Conservation (phyloP, 306 rosid species). For the Sicyos edulis region DNA sequence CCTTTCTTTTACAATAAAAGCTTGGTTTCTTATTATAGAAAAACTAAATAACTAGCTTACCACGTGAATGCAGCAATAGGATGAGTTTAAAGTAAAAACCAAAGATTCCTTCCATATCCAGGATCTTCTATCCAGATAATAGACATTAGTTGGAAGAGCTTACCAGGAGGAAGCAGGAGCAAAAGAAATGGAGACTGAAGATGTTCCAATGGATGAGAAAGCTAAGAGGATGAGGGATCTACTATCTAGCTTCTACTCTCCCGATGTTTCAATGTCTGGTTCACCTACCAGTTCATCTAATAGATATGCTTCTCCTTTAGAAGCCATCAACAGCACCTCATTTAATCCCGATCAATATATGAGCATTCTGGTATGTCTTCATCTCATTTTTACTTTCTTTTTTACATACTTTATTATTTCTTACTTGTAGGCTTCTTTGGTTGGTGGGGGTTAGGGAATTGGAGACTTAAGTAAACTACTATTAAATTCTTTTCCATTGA, state of each 20-base stretch:
- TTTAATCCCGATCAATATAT: conserved; percentile 87
- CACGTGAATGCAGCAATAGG: conserved; percentile 1
- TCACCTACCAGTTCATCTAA: conserved; percentile 29
- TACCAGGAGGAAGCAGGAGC: conserved; percentile 12
- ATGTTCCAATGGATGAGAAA: conserved; percentile 64
- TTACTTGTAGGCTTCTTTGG: neutral
- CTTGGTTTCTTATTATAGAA: neutral
- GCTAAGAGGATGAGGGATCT: conserved; percentile 93
- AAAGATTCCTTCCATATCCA: neutral
- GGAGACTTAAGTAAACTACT: neutral
- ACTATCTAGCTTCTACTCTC: conserved; percentile 87
- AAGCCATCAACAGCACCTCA: conserved; percentile 67
- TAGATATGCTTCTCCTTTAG: conserved; percentile 49
- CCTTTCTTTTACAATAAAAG: no score
- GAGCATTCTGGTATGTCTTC: conserved; percentile 53
- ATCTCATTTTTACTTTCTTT: neutral
- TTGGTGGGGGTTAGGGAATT: neutral
- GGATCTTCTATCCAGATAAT: conserved; percentile 17
- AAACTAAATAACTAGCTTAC: neutral
- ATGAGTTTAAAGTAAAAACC: neutral
- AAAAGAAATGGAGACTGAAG: conserved; percentile 51
- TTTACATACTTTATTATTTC: neutral
- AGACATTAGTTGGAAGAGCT: conserved; percentile 3
- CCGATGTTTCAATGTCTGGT: conserved; percentile 56
- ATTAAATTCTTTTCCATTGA: neutral